Conservation (phyloP, 805 yeast genomes). For the Clavispora phyllophila region DNA sequence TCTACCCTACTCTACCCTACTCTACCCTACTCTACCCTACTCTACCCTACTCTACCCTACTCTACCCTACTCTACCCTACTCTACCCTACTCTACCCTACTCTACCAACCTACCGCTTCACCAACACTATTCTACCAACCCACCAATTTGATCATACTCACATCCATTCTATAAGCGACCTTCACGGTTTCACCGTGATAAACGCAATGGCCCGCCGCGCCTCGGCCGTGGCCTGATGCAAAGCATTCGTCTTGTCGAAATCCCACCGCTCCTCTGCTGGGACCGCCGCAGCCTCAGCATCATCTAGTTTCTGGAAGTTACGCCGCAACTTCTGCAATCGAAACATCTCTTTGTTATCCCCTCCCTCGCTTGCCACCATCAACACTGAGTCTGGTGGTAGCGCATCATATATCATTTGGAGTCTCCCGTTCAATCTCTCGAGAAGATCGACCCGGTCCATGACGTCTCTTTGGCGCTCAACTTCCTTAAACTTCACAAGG, state of each 20-base stretch:
- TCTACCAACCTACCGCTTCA: too few species aligned
- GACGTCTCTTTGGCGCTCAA: slow-evolving; percentile 42
- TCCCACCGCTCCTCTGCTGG: slow-evolving; percentile 48
- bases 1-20: too few species aligned
- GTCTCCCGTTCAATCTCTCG: slow-evolving; percentile 35
- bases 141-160: too few species aligned
- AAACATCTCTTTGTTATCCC: slow-evolving; percentile 49
- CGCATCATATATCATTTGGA: slow-evolving; percentile 44
- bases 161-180: too few species aligned
- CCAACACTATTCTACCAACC: too few species aligned
- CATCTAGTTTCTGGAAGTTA: slow-evolving; percentile 40
- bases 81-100: too few species aligned
- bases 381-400: slow-evolving; percentile 59
- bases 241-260: slow-evolving; percentile 39
- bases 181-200: slow-evolving; percentile 24
- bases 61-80: too few species aligned
- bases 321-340: slow-evolving; percentile 41
- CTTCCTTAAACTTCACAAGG: slow-evolving; percentile 53
- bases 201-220: slow-evolving; percentile 64
- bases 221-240: slow-evolving; percentile 40
- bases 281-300: slow-evolving; percentile 40
- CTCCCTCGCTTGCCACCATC: slow-evolving; percentile 58
- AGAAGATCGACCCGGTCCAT: slow-evolving; percentile 17
- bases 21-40: too few species aligned
- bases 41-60: too few species aligned